Evolutionary conservation across 352 stramenopile species (phyloP).

Genomic region (Phytophthora rubi): DNA sequence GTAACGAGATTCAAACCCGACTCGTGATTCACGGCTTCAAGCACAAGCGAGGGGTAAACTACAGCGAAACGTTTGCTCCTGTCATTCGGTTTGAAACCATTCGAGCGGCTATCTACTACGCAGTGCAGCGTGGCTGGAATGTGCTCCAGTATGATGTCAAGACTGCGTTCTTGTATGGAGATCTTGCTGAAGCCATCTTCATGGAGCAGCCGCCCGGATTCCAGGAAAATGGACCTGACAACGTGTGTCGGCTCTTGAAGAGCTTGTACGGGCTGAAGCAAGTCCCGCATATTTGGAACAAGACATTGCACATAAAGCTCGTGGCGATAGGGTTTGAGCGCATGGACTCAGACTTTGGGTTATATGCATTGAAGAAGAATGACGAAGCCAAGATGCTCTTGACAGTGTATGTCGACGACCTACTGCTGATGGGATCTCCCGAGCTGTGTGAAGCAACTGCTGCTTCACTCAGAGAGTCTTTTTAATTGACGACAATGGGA

Average conservation of each 20-base stretch:
- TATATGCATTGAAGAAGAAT: neutral
- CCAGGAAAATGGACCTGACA: neutral
- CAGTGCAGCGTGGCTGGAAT: too few relatives aligned
- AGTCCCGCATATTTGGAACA: constrained; percentile 14
- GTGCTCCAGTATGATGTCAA: too few relatives aligned
- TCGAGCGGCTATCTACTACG: too few relatives aligned
- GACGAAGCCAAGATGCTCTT: neutral
- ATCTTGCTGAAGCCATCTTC: neutral
- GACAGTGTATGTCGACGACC: neutral
- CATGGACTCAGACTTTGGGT: neutral
- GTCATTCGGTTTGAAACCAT: too few relatives aligned
- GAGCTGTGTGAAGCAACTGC: neutral
- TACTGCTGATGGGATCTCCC: neutral
- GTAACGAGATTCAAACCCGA: constrained; percentile 13
- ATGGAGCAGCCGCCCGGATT: neutral
- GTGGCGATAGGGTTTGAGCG: neutral
- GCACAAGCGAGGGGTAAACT: constrained; percentile 17
- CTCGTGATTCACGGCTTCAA: constrained; percentile 9
- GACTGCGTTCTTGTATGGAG: too few relatives aligned
- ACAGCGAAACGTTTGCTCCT: neutral
- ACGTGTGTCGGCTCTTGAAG: neutral
- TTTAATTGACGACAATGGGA: neutral
- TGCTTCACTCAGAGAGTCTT: neutral
- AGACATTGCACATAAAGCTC: neutral
- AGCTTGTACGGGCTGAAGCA: constrained; percentile 1